Percentiles rank a stretch among this genome's conserved stretches.
Conservation (phyloP, 257 asterid species). For the Scutellaria galericulata region DNA sequence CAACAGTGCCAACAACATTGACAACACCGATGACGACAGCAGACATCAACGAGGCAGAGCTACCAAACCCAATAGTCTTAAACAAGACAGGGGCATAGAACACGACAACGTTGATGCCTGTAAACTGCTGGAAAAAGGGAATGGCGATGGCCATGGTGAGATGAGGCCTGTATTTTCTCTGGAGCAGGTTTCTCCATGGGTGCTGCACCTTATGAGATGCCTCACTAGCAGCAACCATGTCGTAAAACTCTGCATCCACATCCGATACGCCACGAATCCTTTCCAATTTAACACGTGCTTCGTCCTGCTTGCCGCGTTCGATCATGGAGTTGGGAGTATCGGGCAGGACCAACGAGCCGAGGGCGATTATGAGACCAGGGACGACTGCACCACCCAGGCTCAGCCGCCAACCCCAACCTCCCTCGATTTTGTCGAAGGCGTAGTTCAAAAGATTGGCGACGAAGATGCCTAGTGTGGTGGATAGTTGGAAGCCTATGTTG, state of each 20-base stretch:
- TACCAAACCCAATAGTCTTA: slow-evolving; percentile 68
- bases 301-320: slow-evolving; percentile 62
- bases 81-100: slow-evolving; percentile 87
- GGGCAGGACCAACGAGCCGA: slow-evolving; percentile 78
- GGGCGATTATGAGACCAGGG: slow-evolving; percentile 70
- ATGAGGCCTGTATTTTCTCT: slow-evolving; percentile 74
- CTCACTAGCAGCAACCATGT: slow-evolving; percentile 71
- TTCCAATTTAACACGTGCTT: slow-evolving; percentile 53
- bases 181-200: slow-evolving; percentile 74
- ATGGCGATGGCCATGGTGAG: slow-evolving; percentile 73
- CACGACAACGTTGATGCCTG: slow-evolving; percentile 82
- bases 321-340: slow-evolving; percentile 88
- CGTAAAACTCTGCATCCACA: slow-evolving; percentile 76
- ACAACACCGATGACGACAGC: slow-evolving; percentile 70
- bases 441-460: slow-evolving; percentile 52
- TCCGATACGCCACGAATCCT: slow-evolving; percentile 59
- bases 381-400: slow-evolving; percentile 90
- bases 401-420: slow-evolving; percentile 78
- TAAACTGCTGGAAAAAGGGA: slow-evolving; percentile 81
- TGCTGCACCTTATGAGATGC: slow-evolving; percentile 61
- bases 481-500: slow-evolving; percentile 55
- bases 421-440: slow-evolving; percentile 42
- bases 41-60: slow-evolving; percentile 64
- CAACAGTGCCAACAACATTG: slow-evolving; percentile 55
- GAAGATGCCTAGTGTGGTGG: slow-evolving; percentile 54